Percentiles rank a stretch among this genome's conserved stretches.
These are phyloP conservation scores for Neltuma alba DNA, from an alignment of 306 rosid species.

Conservation along the genomic window DNA sequence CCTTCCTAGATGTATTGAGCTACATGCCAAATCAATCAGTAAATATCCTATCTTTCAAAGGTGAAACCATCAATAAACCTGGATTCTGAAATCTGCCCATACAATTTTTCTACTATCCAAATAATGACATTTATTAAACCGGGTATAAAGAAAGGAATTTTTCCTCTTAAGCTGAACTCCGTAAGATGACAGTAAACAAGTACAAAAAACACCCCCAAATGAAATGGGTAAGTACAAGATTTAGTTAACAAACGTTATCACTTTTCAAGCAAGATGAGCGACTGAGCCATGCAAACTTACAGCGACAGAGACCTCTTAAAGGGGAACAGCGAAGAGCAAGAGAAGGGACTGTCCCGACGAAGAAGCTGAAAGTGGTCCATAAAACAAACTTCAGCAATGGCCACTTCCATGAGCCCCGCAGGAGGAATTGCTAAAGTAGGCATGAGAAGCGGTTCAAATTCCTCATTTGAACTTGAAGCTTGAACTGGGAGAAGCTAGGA, in stretches of 20 bases:
- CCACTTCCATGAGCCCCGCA: constrained; percentile 54
- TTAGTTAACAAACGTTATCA: background rate
- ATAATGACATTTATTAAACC: constrained; percentile 1
- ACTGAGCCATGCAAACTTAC: constrained; percentile 38
- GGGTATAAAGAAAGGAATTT: background rate
- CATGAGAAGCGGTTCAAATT: constrained; percentile 28
- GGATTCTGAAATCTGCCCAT: constrained; percentile 18
- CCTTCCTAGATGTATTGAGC: constrained; percentile 14
- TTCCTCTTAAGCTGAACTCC: constrained; percentile 1
- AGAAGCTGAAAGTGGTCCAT: constrained; percentile 45
- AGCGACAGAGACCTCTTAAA: constrained; percentile 54
- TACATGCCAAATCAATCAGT: constrained; percentile 21
- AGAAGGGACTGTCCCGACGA: constrained; percentile 36
- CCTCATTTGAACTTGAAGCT: constrained; percentile 40
- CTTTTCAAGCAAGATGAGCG: constrained; percentile 11
- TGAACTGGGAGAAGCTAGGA: constrained; percentile 13
- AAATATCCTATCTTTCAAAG: constrained; percentile 19
- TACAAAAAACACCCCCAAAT: background rate
- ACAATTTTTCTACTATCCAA: constrained; percentile 1
- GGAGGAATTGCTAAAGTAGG: constrained; percentile 35
- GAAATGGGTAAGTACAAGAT: constrained; percentile 36
- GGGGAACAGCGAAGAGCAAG: constrained; percentile 40
- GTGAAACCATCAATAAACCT: background rate
- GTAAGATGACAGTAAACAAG: constrained; percentile 6
- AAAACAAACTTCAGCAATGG: constrained; percentile 48